phyloP scores from a whole-genome alignment of 2,329 filamentous ascomycete species.

The Exserohilum turcica region DNA sequence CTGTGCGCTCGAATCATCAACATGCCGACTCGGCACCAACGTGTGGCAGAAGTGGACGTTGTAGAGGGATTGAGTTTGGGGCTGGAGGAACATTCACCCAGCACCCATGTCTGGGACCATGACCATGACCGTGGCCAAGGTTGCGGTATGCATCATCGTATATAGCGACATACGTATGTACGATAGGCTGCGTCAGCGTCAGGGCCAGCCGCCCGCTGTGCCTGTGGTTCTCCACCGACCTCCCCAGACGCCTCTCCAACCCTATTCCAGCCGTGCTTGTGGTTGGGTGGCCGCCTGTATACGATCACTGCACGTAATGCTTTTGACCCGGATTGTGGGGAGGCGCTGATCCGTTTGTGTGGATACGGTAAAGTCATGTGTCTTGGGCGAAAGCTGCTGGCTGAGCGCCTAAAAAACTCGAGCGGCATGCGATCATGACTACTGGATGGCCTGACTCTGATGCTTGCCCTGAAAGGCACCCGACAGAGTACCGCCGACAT shows the following conservation, averaged over 20 bases:
- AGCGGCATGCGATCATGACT: background rate
- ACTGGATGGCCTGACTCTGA: constrained; percentile 1
- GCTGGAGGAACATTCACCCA: background rate
- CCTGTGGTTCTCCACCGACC: background rate
- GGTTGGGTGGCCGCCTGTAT: background rate
- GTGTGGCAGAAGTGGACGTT: background rate
- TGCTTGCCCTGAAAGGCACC: background rate
- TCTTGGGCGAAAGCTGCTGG: constrained; percentile 2
- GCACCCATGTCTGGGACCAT: background rate
- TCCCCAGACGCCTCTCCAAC: constrained; percentile 11
- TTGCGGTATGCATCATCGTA: background rate
- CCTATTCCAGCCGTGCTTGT: constrained; percentile 1
- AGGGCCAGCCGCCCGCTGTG: constrained; percentile 3
- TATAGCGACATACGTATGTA: background rate
- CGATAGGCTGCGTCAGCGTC: background rate
- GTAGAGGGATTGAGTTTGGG: background rate
- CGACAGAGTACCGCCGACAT: constrained; percentile 1
- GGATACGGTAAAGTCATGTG: constrained; percentile 8
- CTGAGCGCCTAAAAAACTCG: background rate
- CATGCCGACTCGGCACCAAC: background rate
- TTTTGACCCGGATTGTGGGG: constrained; percentile 12
- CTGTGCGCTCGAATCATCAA: constrained; percentile 8
- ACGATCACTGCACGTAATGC: constrained; percentile 7
- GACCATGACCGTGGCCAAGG: background rate
- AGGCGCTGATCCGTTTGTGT: constrained; percentile 6